Base-by-base conservation (phyloP, 2,329 filamentous ascomycete species). In the Penicillium sp. region DNA sequence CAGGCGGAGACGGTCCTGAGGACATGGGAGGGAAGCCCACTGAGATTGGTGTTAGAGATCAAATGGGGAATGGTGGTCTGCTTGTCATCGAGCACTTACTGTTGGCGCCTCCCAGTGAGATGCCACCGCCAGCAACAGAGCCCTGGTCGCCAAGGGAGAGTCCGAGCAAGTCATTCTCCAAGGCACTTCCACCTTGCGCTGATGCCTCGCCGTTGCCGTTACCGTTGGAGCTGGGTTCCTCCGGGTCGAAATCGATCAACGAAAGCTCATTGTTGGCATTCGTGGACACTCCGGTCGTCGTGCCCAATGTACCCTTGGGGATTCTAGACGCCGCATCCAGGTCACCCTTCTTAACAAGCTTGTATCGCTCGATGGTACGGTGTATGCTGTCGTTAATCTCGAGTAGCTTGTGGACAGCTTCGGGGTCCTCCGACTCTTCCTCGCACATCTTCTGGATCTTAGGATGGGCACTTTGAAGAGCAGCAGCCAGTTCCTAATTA, bases 371-470 rank as follows among this genome's bases (percentile, higher is more conserved):
- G 50, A 97, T 90, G 1, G 94, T 99, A 56, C 92, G 85, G 69
- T 97, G 90, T 82, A 99, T 99, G 74, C 92, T 96, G 73, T 99
- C 94, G 69, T 99, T 99, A 67, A 99, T 97, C 69, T 97, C 91
- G 50, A 99, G 81, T 10, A 99, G 79, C 73, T 96, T 96, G 39
- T 91, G 89, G 5, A 99, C 94, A 5, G 94, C 94, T 75, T 96
- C 94, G 55, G 91, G 86, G 67, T 99, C 94, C 55, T 97, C 92
- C 10, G 92, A 96, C 68, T 99, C 94, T 72, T 99, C 94, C 72
- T 97, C 92, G 67, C 92, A 97, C 92, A 99, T 99, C 75, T 90
- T 96, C 70, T 97, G 92, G 59, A 99, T 97, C 77, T 99, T 99
- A 8, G 94, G 94, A 65, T 99, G 94, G 2, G 94, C 94, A 67